Percentiles rank a stretch among this genome's conserved stretches.
phyloP scores from a whole-genome alignment of 805 yeast species.

The Yarrowia hollandica region DNA sequence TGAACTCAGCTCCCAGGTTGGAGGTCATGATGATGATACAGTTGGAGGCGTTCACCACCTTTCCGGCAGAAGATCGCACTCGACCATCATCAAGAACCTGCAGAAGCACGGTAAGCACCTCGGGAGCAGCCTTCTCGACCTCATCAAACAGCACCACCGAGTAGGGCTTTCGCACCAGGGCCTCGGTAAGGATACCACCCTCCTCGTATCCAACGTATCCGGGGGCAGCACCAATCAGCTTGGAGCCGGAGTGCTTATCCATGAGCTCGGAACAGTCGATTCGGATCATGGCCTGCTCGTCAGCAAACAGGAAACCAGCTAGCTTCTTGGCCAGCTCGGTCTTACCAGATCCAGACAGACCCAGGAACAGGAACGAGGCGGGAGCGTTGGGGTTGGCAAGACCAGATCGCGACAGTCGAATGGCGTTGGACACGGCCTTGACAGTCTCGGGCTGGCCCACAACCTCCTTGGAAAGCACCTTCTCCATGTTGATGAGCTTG shows the following conservation, averaged over 20 bases:
- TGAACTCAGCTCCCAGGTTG: constrained; percentile 90
- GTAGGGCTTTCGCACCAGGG: constrained; percentile 86
- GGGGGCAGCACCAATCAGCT: constrained; percentile 94
- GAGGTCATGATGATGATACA: constrained; percentile 95
- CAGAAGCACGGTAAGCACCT: constrained; percentile 84
- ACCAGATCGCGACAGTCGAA: constrained; percentile 90
- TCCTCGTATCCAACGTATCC: constrained; percentile 97
- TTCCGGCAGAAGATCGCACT: constrained; percentile 91
- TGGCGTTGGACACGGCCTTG: constrained; percentile 93
- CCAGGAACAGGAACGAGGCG: constrained; percentile 90
- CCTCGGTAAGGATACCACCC: constrained; percentile 95
- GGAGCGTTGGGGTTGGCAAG: constrained; percentile 96
- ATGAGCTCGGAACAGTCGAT: constrained; percentile 95
- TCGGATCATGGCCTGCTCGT: constrained; percentile 94
- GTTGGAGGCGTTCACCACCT: constrained; percentile 88
- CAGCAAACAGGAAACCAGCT: constrained; percentile 94
- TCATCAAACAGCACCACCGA: constrained; percentile 96
- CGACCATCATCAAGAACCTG: constrained; percentile 97
- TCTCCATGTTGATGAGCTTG: constrained; percentile 93
- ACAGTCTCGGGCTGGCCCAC: constrained; percentile 97
- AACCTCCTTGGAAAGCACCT: constrained; percentile 73
- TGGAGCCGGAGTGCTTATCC: constrained; percentile 94
- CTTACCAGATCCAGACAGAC: constrained; percentile 97
- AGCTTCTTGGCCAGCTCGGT: constrained; percentile 96
- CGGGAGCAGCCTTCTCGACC: constrained; percentile 98